Percentiles rank a stretch among this genome's conserved stretches.
phyloP scores from a whole-genome alignment of 495 filamentous ascomycete species.

The Aspergillus cristatus region DNA sequence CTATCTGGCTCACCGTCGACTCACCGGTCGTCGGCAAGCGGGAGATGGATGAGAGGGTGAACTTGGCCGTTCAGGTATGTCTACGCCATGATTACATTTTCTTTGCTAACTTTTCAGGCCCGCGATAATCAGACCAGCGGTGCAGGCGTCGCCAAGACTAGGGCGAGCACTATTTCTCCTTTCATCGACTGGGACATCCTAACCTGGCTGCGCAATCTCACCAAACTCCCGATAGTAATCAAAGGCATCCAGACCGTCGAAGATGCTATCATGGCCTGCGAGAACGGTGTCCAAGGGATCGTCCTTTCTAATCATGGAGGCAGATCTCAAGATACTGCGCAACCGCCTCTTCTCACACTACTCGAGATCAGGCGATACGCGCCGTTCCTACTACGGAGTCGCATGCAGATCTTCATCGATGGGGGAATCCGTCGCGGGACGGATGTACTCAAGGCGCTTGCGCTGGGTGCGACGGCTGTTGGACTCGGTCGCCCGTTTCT shows the following conservation, averaged over 20 bases:
- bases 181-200: slow-evolving; percentile 13
- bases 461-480: slow-evolving; percentile 75
- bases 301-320: slow-evolving; percentile 22
- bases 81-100: too few relatives aligned
- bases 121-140: slow-evolving; percentile 20
- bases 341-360: slow-evolving; percentile 61
- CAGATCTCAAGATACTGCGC: slow-evolving; percentile 46
- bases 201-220: slow-evolving; percentile 28
- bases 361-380: slow-evolving; percentile 63
- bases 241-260: slow-evolving; percentile 43
- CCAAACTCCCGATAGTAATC: slow-evolving; percentile 39
- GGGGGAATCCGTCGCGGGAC: slow-evolving; percentile 76
- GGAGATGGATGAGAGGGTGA: slow-evolving; percentile 54
- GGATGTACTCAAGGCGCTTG: slow-evolving; percentile 83
- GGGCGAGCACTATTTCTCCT: slow-evolving; percentile 78
- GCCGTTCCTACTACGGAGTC: slow-evolving; percentile 40
- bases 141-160: slow-evolving; percentile 64
- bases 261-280: slow-evolving; percentile 36
- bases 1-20: slow-evolving; percentile 61
- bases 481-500: slow-evolving; percentile 81
- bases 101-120: too few relatives aligned
- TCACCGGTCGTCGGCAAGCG: slow-evolving; percentile 53
- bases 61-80: slow-evolving; percentile 34
- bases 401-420: slow-evolving; percentile 77
- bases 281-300: slow-evolving; percentile 41